phyloP scores from a whole-genome alignment of 768 basidiomycete genomes.

The Lactifluus pinguis region DNA sequence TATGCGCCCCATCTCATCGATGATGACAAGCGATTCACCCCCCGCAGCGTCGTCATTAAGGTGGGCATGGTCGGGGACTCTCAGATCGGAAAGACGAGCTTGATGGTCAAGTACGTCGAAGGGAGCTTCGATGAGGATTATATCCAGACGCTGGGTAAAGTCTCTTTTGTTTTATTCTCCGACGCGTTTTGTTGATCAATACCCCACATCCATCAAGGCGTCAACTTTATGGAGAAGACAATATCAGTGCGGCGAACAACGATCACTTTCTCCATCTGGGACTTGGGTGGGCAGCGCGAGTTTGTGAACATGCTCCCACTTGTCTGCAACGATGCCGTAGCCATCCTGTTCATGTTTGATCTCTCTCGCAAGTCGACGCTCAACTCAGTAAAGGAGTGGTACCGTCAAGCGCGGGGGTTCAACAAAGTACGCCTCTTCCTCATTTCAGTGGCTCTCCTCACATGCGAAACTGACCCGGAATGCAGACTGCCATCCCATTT shows the following conservation, averaged over 20 bases:
- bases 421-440: constrained; percentile 67
- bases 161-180: not conserved
- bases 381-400: constrained; percentile 99
- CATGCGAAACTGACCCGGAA: not conserved
- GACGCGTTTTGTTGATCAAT: constrained; percentile 20
- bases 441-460: not conserved
- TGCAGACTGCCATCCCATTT: constrained; percentile 94
- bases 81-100: constrained; percentile 97
- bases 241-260: constrained; percentile 97
- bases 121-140: constrained; percentile 99
- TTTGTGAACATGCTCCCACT: constrained; percentile 99
- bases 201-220: constrained; percentile 39
- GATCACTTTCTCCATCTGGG: constrained; percentile 99
- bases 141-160: constrained; percentile 94
- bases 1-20: constrained; percentile 19
- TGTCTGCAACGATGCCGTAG: constrained; percentile 98
- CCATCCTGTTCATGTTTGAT: constrained; percentile 99
- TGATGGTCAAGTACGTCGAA: constrained; percentile 99
- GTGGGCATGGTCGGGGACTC: constrained; percentile 99
- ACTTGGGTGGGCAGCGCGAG: constrained; percentile 93
- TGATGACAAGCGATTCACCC: not conserved
- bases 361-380: constrained; percentile 93
- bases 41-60: constrained; percentile 84
- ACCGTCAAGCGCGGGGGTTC: constrained; percentile 96
- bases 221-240: constrained; percentile 99